These are phyloP conservation scores for Cordyceps javanica DNA, from an alignment of 2,329 filamentous ascomycete genomes.

Conservation along the genomic window DNA sequence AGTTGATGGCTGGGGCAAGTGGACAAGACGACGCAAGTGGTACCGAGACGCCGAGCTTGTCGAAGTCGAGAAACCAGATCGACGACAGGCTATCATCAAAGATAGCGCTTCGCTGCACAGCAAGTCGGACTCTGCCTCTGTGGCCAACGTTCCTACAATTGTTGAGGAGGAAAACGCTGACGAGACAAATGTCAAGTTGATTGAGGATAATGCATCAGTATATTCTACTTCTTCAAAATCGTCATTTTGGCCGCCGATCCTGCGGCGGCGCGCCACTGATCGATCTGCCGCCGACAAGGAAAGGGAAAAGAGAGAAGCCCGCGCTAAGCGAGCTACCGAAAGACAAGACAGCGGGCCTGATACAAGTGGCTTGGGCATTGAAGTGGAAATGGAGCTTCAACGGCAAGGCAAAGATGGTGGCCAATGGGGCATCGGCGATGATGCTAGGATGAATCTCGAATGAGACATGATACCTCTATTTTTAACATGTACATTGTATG, in stretches of 20 bases:
- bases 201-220: constrained; percentile 39
- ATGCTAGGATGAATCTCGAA: constrained; percentile 77
- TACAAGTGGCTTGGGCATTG: constrained; percentile 34
- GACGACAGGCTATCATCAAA: constrained; percentile 31
- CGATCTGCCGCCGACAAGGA: constrained; percentile 19
- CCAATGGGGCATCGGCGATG: constrained; percentile 76
- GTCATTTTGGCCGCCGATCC: constrained; percentile 35
- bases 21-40: constrained; percentile 92
- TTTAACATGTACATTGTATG: constrained; percentile 3
- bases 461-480: constrained; percentile 29
- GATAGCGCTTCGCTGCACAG: constrained; percentile 27
- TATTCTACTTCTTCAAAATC: constrained; percentile 43
- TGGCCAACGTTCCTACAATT: constrained; percentile 17
- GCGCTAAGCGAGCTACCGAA: constrained; percentile 32
- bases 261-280: constrained; percentile 35
- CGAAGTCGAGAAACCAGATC: constrained; percentile 48
- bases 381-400: constrained; percentile 47
- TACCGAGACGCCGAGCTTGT: constrained; percentile 93
- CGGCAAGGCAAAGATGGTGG: constrained; percentile 47
- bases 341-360: constrained; percentile 39
- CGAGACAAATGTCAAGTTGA: constrained; percentile 24
- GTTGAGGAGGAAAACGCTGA: constrained; percentile 19
- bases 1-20: constrained; percentile 86
- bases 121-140: constrained; percentile 19
- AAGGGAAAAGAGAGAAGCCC: constrained; percentile 17